These are phyloP conservation scores for Spergularia bocconei DNA, from an alignment of 148 eudicot genomes.

Conservation along the genomic window DNA sequence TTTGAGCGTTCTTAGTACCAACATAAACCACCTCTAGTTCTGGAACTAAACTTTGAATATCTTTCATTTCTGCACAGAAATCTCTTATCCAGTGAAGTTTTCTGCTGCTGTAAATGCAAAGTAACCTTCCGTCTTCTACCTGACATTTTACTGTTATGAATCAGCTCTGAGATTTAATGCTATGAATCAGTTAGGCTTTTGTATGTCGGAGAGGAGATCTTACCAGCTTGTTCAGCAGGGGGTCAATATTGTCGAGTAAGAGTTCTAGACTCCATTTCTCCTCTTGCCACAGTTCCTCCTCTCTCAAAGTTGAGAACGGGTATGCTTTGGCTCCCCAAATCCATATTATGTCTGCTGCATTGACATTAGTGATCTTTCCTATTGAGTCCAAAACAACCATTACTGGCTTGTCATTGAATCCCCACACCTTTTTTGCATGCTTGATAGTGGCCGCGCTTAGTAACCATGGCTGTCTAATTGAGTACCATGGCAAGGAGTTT, in stretches of 20 bases:
- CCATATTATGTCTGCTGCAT: constrained; percentile 60
- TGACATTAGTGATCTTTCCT: constrained; percentile 46
- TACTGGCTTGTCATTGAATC: constrained; percentile 42
- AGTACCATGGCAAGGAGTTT: constrained; percentile 62
- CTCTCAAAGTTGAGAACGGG: constrained; percentile 60
- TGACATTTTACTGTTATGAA: constrained; percentile 24
- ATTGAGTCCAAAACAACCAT: constrained; percentile 62
- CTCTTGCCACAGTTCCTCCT: constrained; percentile 60
- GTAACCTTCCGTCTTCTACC: constrained; percentile 49
- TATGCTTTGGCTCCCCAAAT: constrained; percentile 68
- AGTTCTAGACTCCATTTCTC: constrained; percentile 40
- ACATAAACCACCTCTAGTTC: constrained; percentile 51
- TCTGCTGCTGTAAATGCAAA: constrained; percentile 63
- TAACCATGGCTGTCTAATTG: constrained; percentile 51
- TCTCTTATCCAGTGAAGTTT: constrained; percentile 53
- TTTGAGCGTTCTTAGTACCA: constrained; percentile 32
- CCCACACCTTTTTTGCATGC: constrained; percentile 49
- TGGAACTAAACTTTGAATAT: constrained; percentile 34
- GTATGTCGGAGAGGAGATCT: constrained; percentile 16
- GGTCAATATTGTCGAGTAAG: constrained; percentile 42
- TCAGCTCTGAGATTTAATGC: constrained; percentile 6
- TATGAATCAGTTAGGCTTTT: background rate
- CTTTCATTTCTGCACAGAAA: constrained; percentile 37
- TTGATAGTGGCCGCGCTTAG: constrained; percentile 41
- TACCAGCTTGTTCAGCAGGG: constrained; percentile 52